phyloP scores from a whole-genome alignment of 768 basidiomycete species.

The Filobasidium wieringae region DNA sequence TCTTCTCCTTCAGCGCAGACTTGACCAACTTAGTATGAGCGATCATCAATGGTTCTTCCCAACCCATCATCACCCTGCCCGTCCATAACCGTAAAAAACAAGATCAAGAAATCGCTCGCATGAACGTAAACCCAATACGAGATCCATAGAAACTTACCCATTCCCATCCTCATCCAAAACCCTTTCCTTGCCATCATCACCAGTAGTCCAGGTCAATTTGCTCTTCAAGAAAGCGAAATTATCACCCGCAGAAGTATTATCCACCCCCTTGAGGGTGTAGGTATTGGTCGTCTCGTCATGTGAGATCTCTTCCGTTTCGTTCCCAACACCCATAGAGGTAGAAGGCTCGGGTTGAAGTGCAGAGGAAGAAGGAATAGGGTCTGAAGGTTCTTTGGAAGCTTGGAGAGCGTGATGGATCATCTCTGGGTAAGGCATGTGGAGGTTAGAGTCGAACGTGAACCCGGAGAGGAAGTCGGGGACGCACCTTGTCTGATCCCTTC shows the following conservation, averaged over 20 bases:
- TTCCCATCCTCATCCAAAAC: slow-evolving; percentile 61
- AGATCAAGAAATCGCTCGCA: neutral
- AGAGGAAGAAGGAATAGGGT: slow-evolving; percentile 48
- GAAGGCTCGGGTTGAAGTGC: slow-evolving; percentile 34
- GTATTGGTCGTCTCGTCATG: slow-evolving; percentile 1
- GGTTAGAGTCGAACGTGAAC: slow-evolving; percentile 34
- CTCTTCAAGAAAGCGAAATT: slow-evolving; percentile 56
- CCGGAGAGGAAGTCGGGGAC: slow-evolving; percentile 22
- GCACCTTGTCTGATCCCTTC: slow-evolving; percentile 82
- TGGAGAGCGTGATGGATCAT: slow-evolving; percentile 33
- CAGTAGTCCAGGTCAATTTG: slow-evolving; percentile 53
- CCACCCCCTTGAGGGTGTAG: neutral
- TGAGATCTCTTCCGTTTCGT: neutral
- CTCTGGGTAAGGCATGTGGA: slow-evolving; percentile 38
- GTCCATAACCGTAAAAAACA: neutral
- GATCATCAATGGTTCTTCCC: slow-evolving; percentile 81
- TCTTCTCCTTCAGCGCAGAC: slow-evolving; percentile 40
- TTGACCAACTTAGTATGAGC: slow-evolving; percentile 58
- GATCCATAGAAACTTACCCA: slow-evolving; percentile 21
- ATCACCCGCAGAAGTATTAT: slow-evolving; percentile 32
- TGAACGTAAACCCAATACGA: too few species aligned
- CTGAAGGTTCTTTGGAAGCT: slow-evolving; percentile 15
- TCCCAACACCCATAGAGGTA: neutral
- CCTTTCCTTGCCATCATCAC: slow-evolving; percentile 66
- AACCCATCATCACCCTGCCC: slow-evolving; percentile 87